These are phyloP conservation scores for Mycena haematopus DNA, from an alignment of 768 basidiomycete species.

Conservation along the genomic window DNA sequence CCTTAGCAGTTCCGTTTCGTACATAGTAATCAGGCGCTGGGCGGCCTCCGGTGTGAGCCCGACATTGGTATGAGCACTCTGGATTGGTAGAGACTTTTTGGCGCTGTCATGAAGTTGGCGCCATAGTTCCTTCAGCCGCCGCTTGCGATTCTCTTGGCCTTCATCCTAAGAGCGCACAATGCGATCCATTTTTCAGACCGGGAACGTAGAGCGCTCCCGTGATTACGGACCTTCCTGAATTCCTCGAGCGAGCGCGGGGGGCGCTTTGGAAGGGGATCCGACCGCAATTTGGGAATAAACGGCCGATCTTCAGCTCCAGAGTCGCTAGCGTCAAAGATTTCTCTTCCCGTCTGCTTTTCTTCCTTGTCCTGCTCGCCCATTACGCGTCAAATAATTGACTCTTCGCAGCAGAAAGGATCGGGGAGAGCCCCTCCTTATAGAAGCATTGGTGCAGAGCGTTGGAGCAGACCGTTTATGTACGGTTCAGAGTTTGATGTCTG, in stretches of 20 bases:
- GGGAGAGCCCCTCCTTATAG: slow-evolving; percentile 22
- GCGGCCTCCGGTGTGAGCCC: slow-evolving; percentile 67
- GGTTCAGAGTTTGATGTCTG: too few species aligned
- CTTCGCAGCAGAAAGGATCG: slow-evolving; percentile 15
- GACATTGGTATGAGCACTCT: slow-evolving; percentile 9
- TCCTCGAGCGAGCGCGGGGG: slow-evolving; percentile 61
- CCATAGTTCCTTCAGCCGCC: slow-evolving; percentile 69
- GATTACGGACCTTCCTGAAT: slow-evolving; percentile 47
- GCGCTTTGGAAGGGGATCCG: slow-evolving; percentile 53
- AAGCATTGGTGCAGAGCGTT: slow-evolving; percentile 14
- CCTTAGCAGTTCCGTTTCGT: slow-evolving; percentile 77
- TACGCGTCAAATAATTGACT: slow-evolving; percentile 16
- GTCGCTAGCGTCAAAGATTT: slow-evolving; percentile 58
- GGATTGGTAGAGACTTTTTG: slow-evolving; percentile 17
- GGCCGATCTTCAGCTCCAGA: slow-evolving; percentile 61
- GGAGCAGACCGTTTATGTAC: background rate
- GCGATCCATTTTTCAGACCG: background rate
- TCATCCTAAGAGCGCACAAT: slow-evolving; percentile 60
- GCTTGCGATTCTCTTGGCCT: slow-evolving; percentile 65
- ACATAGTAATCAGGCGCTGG: slow-evolving; percentile 67
- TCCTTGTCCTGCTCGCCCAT: slow-evolving; percentile 27
- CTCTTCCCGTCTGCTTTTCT: slow-evolving; percentile 48
- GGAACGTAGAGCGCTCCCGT: background rate
- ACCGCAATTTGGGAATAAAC: slow-evolving; percentile 63
- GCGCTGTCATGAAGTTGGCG: slow-evolving; percentile 46